Evolutionary conservation across 768 basidiomycete genomes (phyloP).

Genomic region (Amanita subjunquillea): DNA sequence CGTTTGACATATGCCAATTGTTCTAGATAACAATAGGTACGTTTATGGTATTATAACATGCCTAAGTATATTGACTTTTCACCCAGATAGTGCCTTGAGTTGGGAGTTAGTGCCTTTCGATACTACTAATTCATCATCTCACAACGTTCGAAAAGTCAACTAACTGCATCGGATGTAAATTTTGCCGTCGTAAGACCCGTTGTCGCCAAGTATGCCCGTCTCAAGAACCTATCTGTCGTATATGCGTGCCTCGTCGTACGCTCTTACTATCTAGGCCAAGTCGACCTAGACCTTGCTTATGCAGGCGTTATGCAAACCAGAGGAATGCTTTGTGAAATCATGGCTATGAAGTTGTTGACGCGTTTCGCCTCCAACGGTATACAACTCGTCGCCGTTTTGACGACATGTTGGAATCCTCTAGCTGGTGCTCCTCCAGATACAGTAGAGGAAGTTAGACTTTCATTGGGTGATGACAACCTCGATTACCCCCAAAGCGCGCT

Average conservation of each 20-base stretch:
- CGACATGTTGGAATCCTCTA: conserved; percentile 78
- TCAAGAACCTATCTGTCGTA: conserved; percentile 65
- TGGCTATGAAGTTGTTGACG: conserved; percentile 80
- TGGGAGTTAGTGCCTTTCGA: conserved; percentile 56
- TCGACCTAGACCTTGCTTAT: conserved; percentile 66
- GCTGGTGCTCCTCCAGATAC: conserved; percentile 62
- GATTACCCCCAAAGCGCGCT: conserved; percentile 73
- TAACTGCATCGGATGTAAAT: conserved; percentile 77
- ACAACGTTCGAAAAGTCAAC: conserved; percentile 37
- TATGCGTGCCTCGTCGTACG: conserved; percentile 72
- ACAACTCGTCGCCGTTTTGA: conserved; percentile 71
- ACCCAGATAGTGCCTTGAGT: conserved; percentile 57
- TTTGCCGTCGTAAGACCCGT: conserved; percentile 71
- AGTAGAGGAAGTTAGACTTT: conserved; percentile 53
- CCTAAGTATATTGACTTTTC: conserved; percentile 5
- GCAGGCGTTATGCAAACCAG: conserved; percentile 55
- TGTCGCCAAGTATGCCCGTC: conserved; percentile 67
- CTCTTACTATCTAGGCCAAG: conserved; percentile 65
- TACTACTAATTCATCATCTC: conserved; percentile 3
- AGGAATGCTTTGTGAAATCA: conserved; percentile 77
- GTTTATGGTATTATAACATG: conserved; percentile 7
- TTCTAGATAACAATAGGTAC: conserved; percentile 35
- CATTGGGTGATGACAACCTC: conserved; percentile 48
- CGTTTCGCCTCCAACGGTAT: conserved; percentile 66
- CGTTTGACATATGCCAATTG: conserved; percentile 12